Percentiles rank a stretch among this genome's conserved stretches.
phyloP scores from a whole-genome alignment of 192 early-diverging fungal species.

The Podochytrium sp. region DNA sequence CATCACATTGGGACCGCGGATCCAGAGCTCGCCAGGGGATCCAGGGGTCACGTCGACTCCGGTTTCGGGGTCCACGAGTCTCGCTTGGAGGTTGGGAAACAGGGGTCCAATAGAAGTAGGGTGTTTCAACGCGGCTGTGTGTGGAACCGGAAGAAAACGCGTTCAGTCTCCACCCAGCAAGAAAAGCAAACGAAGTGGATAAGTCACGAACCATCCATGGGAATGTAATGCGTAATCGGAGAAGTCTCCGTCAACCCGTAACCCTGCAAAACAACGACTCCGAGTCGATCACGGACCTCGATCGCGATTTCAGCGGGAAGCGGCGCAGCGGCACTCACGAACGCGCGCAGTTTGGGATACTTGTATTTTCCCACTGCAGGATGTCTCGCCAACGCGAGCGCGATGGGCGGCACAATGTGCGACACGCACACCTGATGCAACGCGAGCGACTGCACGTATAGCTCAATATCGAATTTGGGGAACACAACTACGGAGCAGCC shows the following conservation, averaged over 20 bases:
- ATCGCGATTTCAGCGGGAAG: conserved; percentile 67
- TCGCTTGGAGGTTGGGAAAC: conserved; percentile 72
- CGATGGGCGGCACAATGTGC: conserved; percentile 65
- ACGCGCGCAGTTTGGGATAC: conserved; percentile 60
- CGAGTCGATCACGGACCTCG: conserved; percentile 57
- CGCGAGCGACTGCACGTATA: conserved; percentile 65
- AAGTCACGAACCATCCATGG: conserved; percentile 12
- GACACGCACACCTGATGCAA: conserved; percentile 60
- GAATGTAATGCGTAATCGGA: conserved; percentile 13
- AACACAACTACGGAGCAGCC: conserved; percentile 70
- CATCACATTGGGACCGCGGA: conserved; percentile 83
- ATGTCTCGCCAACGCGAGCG: conserved; percentile 71
- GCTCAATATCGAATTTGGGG: conserved; percentile 71
- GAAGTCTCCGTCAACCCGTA: conserved; percentile 72
- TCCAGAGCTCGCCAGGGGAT: conserved; percentile 79
- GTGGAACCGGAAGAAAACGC: background rate
- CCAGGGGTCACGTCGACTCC: conserved; percentile 43
- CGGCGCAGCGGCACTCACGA: conserved; percentile 80
- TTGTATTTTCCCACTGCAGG: conserved; percentile 74
- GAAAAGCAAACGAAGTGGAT: background rate
- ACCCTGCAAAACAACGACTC: conserved; percentile 24
- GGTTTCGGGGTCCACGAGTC: conserved; percentile 71
- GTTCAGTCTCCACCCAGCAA: background rate
- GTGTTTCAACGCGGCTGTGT: conserved; percentile 33
- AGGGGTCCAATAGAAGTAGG: conserved; percentile 71